Conservation (phyloP, 2,329 filamentous ascomycete species). For the Sphaerostilbella broomeana region DNA sequence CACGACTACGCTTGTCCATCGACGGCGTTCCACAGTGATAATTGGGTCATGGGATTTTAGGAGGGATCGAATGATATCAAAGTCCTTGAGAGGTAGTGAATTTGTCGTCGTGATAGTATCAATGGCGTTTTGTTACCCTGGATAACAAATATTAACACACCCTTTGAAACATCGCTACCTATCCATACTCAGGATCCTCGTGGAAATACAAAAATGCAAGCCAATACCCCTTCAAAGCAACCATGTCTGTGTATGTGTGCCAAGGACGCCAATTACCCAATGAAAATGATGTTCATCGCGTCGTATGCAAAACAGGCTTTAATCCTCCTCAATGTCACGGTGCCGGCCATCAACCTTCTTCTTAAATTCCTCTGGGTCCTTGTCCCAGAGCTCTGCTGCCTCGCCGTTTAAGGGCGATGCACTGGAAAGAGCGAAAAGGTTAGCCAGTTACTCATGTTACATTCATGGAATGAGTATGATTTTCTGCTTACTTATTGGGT, state of each 20-base stretch:
- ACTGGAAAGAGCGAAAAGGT: constrained; percentile 40
- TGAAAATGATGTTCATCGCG: constrained; percentile 19
- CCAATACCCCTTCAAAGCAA: constrained; percentile 27
- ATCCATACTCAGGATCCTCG: constrained; percentile 9
- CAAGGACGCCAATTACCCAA: constrained; percentile 39
- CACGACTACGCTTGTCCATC: constrained; percentile 8
- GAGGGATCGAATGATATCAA: constrained; percentile 1
- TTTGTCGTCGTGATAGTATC: constrained; percentile 10
- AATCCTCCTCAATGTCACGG: constrained; percentile 57
- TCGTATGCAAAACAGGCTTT: constrained; percentile 5
- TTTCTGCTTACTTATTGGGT: constrained; percentile 80
- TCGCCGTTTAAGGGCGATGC: constrained; percentile 92
- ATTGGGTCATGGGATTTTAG: too few species aligned
- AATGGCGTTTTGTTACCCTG: constrained; percentile 12
- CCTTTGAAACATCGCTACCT: constrained; percentile 5
- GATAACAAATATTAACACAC: constrained; percentile 9
- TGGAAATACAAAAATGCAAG: constrained; percentile 24
- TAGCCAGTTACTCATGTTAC: constrained; percentile 12
- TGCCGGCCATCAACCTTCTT: constrained; percentile 59
- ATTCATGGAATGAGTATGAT: background rate
- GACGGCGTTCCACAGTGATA: constrained; percentile 1
- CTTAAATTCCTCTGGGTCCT: constrained; percentile 80
- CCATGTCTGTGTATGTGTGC: constrained; percentile 26
- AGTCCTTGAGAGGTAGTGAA: constrained; percentile 13
- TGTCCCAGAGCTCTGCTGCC: constrained; percentile 93